Evolutionary conservation across 2,329 filamentous ascomycete genomes (phyloP), one percentile per base, ranked within the genome.

Genomic region (Fusarium subtropicale): DNA sequence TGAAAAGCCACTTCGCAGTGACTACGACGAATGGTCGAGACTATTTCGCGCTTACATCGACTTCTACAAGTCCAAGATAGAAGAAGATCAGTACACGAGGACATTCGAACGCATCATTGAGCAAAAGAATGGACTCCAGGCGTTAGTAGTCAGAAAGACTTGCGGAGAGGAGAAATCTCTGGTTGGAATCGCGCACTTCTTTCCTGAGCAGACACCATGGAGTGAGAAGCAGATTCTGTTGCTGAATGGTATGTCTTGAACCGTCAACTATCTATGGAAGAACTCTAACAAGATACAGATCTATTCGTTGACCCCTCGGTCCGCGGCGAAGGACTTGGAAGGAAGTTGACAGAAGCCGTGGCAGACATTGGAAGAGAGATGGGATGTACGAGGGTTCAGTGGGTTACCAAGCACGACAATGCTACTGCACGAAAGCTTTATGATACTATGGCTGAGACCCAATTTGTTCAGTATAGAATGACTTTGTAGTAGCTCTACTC

Each of bases 371-470:
- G 38, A 2, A 68, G 52, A 26, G 42, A 68, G 20, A 59, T 44
- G 54, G 67, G 54, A 0, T 70, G 48, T n/a, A 28, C 57, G n/a
- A 53, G 67, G 22, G 28, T 70, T 15, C 67, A 70, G 22, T 70
- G 67, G 67, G 47, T 70, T 11, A 70, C 67, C 1, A 70, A 68
- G 44, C 58, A 68, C 16, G 67, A 70, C 11, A 70, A 70, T 24
- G 16, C 52, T 7, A 33, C 24, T 8, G 67, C 67, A 1, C 31
- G 67, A 1, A 42, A 52, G 12, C 50, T 70, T 5, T 70, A 70
- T 16, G 67, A 70, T 18, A 70, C 67, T 1, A 9, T 70, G 31
- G 67, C 50, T 2, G 66, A 70, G 12, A 68, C 22, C 2, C 51
- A 63, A 0, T 70, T 70, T 38, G 63, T 70, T 7, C 67, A 70